Base-by-base conservation (phyloP, 495 filamentous ascomycete species). In the Penicillium goetzii region DNA sequence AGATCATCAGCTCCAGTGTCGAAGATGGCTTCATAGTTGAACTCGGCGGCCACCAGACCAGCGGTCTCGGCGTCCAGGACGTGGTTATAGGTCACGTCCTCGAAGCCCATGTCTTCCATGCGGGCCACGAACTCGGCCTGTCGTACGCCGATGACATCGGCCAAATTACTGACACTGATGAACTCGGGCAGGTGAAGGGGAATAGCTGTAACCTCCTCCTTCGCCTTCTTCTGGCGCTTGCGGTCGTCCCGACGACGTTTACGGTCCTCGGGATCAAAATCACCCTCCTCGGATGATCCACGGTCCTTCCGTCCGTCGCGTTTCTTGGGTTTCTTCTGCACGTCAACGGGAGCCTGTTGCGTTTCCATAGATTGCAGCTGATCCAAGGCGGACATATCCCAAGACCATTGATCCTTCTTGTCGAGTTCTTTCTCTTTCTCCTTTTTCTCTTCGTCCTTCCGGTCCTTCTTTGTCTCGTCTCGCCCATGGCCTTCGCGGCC, bases 21-120 rank as follows among this genome's bases (percentile, higher is more conserved):
- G n/a, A 93, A 86, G 23, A 92, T 89, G 10, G 96, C 90, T 66
- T 98, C 94, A 70, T 89, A 98, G 52, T 93, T 92, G 73, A 92
- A 97, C 72, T 99, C 96, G 69, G 89, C 86, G 19, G 92, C 95
- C 64, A 99, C 88, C 67, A 98, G 79, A 7, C 91, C 93, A 17
- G 95, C 92, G 60, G 89, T 93, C 74, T 99, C 96, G 14, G 90
- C 87, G 60, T 95, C 91, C 62, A 99, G 81, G 34, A 99, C 84
- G 68, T 93, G 90, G 59, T 91, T 91, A 59, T 90, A 81, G 36
- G 81, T 84, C 14, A 92, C 85, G 38, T 91, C 88, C 64, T 94
- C 90, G 68, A 97, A 99, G 0, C 96, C 96, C 69, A 80, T 81
- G 1, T 81, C 77, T 62, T 86, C 83, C 80, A 99, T 83, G 67